Evolutionary conservation across 768 basidiomycete genomes (phyloP).

Genomic region (Hebeloma cylindrosporum): DNA sequence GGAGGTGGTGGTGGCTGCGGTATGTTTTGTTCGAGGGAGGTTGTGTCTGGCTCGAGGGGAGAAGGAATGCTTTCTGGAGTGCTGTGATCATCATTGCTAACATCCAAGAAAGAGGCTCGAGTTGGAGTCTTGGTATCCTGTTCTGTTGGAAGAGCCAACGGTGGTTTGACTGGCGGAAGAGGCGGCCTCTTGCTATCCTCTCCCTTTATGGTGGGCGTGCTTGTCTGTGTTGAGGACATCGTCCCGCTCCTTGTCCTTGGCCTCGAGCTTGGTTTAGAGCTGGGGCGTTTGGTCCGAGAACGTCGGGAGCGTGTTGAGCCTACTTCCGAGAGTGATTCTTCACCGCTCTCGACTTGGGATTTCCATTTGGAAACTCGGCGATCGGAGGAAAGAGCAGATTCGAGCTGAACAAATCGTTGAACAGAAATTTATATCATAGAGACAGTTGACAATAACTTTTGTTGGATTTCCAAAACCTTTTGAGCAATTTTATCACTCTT

Average conservation of each 20-base stretch:
- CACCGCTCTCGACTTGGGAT: constrained; percentile 46
- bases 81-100: constrained; percentile 31
- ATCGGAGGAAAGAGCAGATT: constrained; percentile 69
- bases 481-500: constrained; percentile 86
- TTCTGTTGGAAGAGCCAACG: constrained; percentile 26
- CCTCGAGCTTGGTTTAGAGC: constrained; percentile 33
- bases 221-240: constrained; percentile 59
- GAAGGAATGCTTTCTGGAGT: constrained; percentile 36
- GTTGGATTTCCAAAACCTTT: constrained; percentile 87
- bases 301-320: constrained; percentile 43
- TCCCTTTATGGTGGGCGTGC: constrained; percentile 20
- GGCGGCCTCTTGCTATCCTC: constrained; percentile 24
- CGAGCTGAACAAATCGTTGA: constrained; percentile 50
- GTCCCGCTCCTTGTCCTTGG: constrained; percentile 60
- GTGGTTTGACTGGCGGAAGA: constrained; percentile 16
- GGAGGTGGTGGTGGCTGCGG: constrained; percentile 18
- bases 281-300: constrained; percentile 32
- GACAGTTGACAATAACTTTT: constrained; percentile 65
- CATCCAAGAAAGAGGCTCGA: constrained; percentile 38
- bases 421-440: constrained; percentile 2
- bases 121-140: constrained; percentile 42
- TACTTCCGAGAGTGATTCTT: constrained; percentile 54
- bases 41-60: constrained; percentile 5
- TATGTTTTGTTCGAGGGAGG: constrained; percentile 17
- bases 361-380: constrained; percentile 44